phyloP scores from a whole-genome alignment of 1,284 basidiomycete species.

The Somion occarium region DNA sequence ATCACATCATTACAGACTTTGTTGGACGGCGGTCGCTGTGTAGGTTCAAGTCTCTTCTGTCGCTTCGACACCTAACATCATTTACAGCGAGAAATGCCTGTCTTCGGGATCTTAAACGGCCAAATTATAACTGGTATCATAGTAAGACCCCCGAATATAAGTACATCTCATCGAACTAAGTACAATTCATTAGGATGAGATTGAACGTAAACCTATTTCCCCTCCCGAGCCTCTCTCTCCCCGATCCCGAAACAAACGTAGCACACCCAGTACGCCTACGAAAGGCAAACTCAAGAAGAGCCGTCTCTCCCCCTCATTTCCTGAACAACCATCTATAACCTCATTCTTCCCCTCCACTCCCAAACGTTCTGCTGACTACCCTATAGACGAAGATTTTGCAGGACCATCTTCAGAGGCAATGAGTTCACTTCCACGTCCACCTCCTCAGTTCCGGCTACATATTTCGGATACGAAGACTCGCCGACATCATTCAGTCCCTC shows the following conservation, averaged over 20 bases:
- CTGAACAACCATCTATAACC: neutral
- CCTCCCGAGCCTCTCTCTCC: neutral
- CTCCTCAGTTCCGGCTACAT: constrained; percentile 35
- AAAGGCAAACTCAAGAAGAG: constrained; percentile 9
- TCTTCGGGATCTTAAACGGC: constrained; percentile 60
- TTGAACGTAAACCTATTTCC: constrained; percentile 26
- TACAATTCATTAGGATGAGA: constrained; percentile 41
- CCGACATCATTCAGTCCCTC: constrained; percentile 46
- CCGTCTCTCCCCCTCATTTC: neutral
- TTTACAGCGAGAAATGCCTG: constrained; percentile 64
- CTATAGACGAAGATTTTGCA: constrained; percentile 1
- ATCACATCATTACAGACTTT: constrained; percentile 50
- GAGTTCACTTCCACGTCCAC: constrained; percentile 1
- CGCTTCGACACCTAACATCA: neutral
- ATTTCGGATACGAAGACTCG: constrained; percentile 81
- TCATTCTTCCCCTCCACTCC: neutral
- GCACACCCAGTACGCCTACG: constrained; percentile 15
- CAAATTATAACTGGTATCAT: constrained; percentile 62
- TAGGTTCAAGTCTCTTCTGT: constrained; percentile 20
- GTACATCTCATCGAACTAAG: neutral
- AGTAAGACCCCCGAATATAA: constrained; percentile 32
- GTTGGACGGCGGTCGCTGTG: constrained; percentile 41
- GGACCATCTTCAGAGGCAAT: neutral
- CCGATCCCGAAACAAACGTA: constrained; percentile 15
- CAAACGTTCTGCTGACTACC: constrained; percentile 14